These are phyloP conservation scores for Polyporus tsugae DNA, from an alignment of 1,284 basidiomycete genomes.

Conservation along the genomic window DNA sequence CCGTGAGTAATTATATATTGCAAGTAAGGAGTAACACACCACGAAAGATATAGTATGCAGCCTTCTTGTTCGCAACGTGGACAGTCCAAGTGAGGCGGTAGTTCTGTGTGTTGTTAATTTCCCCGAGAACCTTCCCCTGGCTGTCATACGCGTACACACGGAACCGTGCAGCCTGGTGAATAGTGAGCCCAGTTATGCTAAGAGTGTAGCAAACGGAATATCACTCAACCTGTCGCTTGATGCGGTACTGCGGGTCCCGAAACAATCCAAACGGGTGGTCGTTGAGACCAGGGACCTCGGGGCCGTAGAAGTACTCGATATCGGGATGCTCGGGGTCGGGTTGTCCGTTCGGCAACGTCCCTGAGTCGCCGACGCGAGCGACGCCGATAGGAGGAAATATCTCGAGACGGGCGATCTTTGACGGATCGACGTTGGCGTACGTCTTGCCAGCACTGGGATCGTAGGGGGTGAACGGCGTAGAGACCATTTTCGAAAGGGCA, in stretches of 20 bases:
- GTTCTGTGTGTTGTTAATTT: conserved; percentile 26
- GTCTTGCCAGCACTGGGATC: conserved; percentile 12
- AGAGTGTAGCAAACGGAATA: not conserved
- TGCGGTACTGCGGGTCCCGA: conserved; percentile 29
- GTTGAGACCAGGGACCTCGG: conserved; percentile 34
- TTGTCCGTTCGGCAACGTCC: conserved; percentile 7
- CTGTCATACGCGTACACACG: conserved; percentile 37
- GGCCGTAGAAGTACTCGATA: conserved; percentile 32
- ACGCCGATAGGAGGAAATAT: conserved; percentile 40
- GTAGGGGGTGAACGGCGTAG: not conserved
- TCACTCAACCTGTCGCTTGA: conserved; percentile 34
- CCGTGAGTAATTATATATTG: not conserved
- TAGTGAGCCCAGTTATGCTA: not conserved
- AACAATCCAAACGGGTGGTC: conserved; percentile 23
- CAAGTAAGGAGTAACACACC: not conserved
- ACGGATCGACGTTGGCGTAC: conserved; percentile 6
- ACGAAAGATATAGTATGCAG: conserved; percentile 27
- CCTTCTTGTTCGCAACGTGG: conserved; percentile 39
- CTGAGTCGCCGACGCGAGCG: conserved; percentile 39
- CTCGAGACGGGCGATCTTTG: conserved; percentile 31
- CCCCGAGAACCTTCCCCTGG: conserved; percentile 30
- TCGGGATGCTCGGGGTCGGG: conserved; percentile 14
- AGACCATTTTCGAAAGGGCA: not conserved
- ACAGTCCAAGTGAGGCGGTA: conserved; percentile 36
- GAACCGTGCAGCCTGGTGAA: conserved; percentile 34